Base-by-base conservation (phyloP, 116 monocot species). In the Cymodocea nodosa region DNA sequence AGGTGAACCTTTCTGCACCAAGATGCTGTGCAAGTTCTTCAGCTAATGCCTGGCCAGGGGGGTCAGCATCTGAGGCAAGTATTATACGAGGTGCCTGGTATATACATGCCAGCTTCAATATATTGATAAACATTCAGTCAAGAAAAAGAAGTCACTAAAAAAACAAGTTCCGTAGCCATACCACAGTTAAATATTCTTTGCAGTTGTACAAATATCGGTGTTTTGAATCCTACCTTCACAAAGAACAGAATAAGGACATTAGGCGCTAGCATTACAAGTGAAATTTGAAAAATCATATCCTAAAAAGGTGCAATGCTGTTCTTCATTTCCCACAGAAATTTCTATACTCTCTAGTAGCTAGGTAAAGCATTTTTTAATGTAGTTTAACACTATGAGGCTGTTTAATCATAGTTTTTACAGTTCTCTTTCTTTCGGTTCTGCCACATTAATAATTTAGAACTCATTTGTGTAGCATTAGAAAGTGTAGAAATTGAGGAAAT, bases 21-120 rank as follows among this genome's bases (percentile, higher is more conserved):
- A 88, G 66, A 48, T 79, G 81, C n/a, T 72, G 70, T n/a, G 84
- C 81, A 20, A 88, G 69, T 60, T 88, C 87, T 69, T 87, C 87
- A 74, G 84, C 87, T 67, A 87, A 81, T 34, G 84, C 87, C 69
- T 81, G 79, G 4, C 84, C 87, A 59, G 87, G 87, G 9, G 17
- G 22, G 36, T 88, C 87, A 69, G 71, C 76, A 78, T 88, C 87
- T 15, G 84, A 84, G 51, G 87, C 87, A 51, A 88, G 59, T 65
- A 88, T 81, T 70, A 87, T 84, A n/a, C 81, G 76, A 48, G 87
- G 81, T 52, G 84, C 84, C 87, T 84, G 62, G 6, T 18, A 59
- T 6, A 4, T 2, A 17, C 35, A 35, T 35, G 19, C 34, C 52
- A 10, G 50, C 20, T 25, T 52, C 5, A 19, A 35, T 17, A 50